Conservation (phyloP, 2,329 filamentous ascomycete species). For the Chalaropsis ovoidea region DNA sequence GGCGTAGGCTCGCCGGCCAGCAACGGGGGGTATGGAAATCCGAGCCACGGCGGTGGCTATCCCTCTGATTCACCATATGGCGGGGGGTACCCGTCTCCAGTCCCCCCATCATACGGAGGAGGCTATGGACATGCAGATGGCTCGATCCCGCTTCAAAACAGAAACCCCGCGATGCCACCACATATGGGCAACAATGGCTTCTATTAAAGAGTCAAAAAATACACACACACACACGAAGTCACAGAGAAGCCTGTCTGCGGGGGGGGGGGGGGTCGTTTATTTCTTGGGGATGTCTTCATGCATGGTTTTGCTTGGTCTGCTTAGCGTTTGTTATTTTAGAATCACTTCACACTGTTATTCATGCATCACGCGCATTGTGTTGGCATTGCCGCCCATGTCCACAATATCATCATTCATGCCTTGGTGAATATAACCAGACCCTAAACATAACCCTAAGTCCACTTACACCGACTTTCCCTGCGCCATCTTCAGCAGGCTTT, state of each 20-base stretch:
- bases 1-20: constrained; percentile 15
- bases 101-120: not conserved
- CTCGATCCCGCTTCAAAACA: constrained; percentile 20
- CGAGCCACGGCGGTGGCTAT: not conserved
- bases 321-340: not conserved
- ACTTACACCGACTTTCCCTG: not conserved
- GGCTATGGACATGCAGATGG: constrained; percentile 17
- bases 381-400: not conserved
- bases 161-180: constrained; percentile 3
- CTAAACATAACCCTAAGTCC: not conserved
- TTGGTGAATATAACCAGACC: not conserved
- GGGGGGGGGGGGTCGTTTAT: not conserved
- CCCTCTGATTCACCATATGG: constrained; percentile 3
- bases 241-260: not conserved
- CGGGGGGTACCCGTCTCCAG: not conserved
- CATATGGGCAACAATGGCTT: constrained; percentile 3
- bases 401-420: not conserved
- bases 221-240: not conserved
- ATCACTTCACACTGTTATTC: not conserved
- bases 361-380: not conserved
- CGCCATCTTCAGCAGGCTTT: constrained; percentile 31
- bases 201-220: not conserved
- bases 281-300: not conserved
- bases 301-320: not conserved
- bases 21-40: not conserved